These are phyloP conservation scores for Penicillium paradoxum DNA, from an alignment of 495 filamentous ascomycete species.

Conservation along the genomic window DNA sequence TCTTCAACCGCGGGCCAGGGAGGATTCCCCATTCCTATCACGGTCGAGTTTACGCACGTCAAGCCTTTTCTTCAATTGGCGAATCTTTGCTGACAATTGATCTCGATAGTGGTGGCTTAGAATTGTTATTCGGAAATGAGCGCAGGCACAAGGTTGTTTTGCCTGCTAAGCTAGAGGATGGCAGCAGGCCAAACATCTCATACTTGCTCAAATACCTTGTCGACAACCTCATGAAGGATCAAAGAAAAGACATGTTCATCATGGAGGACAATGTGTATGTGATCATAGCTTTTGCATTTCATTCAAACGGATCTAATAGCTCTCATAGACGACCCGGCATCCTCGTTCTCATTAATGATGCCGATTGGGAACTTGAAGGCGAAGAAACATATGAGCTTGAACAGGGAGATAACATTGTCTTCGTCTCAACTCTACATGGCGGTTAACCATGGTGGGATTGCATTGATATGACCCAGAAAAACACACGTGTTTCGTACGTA, in stretches of 20 bases:
- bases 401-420: conserved; percentile 79
- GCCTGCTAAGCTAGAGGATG: conserved; percentile 55
- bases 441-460: conserved; percentile 47
- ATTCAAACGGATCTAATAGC: conserved; percentile 2
- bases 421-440: conserved; percentile 96
- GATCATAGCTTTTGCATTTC: background rate
- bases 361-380: conserved; percentile 97
- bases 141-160: conserved; percentile 64
- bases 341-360: conserved; percentile 93
- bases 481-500: too few relatives aligned
- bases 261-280: conserved; percentile 82
- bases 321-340: conserved; percentile 81
- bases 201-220: conserved; percentile 78
- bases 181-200: conserved; percentile 60
- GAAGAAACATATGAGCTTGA: conserved; percentile 85
- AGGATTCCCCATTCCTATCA: conserved; percentile 42
- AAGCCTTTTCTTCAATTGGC: background rate
- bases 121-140: conserved; percentile 85
- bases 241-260: conserved; percentile 84
- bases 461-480: background rate
- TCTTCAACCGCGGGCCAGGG: conserved; percentile 5
- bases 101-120: conserved; percentile 74
- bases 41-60: conserved; percentile 72
- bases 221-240: conserved; percentile 76
- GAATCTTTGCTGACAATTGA: conserved; percentile 10